Evolutionary conservation across 495 filamentous ascomycete species (phyloP), one percentile per base, ranked within the genome.

Genomic region (Lasiosphaeria miniovina): DNA sequence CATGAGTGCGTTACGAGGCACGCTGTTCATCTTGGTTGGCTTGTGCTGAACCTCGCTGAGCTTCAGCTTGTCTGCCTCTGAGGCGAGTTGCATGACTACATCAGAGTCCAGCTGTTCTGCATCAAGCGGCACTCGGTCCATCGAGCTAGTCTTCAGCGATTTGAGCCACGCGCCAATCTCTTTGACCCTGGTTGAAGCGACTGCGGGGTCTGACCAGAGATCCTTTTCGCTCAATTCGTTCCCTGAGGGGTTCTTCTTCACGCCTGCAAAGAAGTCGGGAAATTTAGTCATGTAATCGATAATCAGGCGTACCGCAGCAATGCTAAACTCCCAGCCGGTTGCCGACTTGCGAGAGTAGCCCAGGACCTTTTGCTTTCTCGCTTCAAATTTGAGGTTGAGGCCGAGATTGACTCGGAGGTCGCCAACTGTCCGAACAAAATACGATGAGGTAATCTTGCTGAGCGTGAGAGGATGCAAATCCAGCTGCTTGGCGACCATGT

Each of bases 381-480:
- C 88, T 71, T 99, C 93, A 58, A 98, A 98, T 69, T 99, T 99
- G 59, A 99, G 78, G 68, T 98, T 99, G 45, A 99, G 79, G 8
- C 95, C 95, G 12, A 99, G 77, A 65, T 99, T 98, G 45, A 95
- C 82, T 40, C 84, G 80, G 49, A 88, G 84, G 52, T 85, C 82
- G 3, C 89, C 90, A 31, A 88, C 82, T 4, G 93, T 86, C 48
- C 84, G 82, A 54, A 98, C 91, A 41, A 84, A 87, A 74, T 96
- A 98, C 0, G 92, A 89, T 0, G 93, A 94, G 0, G 94, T 98
- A 60, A 99, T 90, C 78, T 96, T 99, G 71, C 91, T 94, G 31
- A 99, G 78, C 0, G 93, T 88, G 45, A 99, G 79, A 4, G 92
- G 85, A 64, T 96, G 93, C 52, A 99, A 79, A 3, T 80, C 80